These are phyloP conservation scores for Vairimorpha necatrix DNA, from an alignment of 371 early-diverging fungal species.

Conservation along the genomic window DNA sequence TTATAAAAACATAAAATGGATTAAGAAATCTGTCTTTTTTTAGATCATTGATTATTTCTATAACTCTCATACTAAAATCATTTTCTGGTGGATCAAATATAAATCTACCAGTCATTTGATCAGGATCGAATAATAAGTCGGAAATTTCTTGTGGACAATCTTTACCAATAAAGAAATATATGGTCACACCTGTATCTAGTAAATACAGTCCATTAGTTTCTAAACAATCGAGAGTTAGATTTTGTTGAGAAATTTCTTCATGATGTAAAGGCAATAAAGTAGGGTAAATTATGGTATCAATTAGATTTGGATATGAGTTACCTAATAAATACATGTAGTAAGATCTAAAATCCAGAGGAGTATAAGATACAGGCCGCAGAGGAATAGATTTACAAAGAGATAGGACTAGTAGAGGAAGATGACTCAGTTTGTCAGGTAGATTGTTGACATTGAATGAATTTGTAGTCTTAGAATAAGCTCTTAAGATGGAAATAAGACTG, in stretches of 20 bases:
- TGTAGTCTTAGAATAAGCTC: conserved; percentile 18
- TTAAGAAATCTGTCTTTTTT: conserved; percentile 37
- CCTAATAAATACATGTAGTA: conserved; percentile 51
- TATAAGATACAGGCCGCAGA: conserved; percentile 52
- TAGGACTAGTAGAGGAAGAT: conserved; percentile 54
- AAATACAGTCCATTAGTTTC: conserved; percentile 55
- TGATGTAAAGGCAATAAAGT: conserved; percentile 43
- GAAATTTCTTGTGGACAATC: conserved; percentile 32
- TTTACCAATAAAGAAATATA: conserved; percentile 59
- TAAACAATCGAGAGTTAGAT: conserved; percentile 45
- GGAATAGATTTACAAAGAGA: conserved; percentile 56
- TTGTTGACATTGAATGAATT: conserved; percentile 25
- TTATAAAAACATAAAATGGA: conserved; percentile 52
- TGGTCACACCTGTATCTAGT: conserved; percentile 61
- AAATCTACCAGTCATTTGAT: conserved; percentile 11
- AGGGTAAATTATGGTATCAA: conserved; percentile 62
- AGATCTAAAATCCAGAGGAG: conserved; percentile 56
- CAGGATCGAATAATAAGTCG: conserved; percentile 29
- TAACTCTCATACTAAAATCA: conserved; percentile 45
- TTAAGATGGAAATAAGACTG: conserved; percentile 33
- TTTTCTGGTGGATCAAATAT: conserved; percentile 43
- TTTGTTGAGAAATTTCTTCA: conserved; percentile 39
- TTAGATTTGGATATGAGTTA: conserved; percentile 48
- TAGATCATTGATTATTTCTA: conserved; percentile 24
- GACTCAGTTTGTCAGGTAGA: conserved; percentile 24